Evolutionary conservation across 1,139 yeast genomes (phyloP), one percentile per base, ranked within the genome.

Genomic region (Pichia sp.): DNA sequence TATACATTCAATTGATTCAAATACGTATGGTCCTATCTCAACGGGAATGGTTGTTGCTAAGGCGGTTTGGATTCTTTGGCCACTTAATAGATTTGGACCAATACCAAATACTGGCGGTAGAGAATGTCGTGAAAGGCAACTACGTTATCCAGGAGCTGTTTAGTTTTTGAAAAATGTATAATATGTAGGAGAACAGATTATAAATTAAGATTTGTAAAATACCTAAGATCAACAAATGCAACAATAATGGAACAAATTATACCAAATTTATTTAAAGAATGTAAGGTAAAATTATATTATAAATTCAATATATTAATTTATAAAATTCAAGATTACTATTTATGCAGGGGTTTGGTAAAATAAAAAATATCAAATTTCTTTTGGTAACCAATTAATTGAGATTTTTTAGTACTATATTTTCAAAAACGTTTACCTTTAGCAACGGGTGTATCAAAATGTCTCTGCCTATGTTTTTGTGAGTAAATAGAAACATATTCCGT

Each of bases 1-100:
- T 70, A 42, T 53, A 8, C 96, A 87, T 57, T 83, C 95, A 1
- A 67, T 87, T 4, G 97, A 89, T 63, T 81, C 92, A 40, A 87
- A 87, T 60, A 74, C 73, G 9, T 89, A 85, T 65, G 97, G 97
- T 0, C 95, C 96, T 0, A 74, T 89, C 1, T 82, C 95, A 33
- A 73, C 79, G 42, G 96, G 89, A 0, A 66, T 87, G 51, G 82
- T 87, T 25, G 60, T 84, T 20, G 96, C 96, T 2, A 82, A 78
- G 56, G 95, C 82, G 1, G 69, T 76, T 1, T 61, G 65, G 35
- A 70, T 87, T 2, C 60, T 87, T 38, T 85, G 85, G 80, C 96
- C 96, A 0, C 67, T 74, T 7, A 47, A 41, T 31, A 47, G 48
- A 32, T 47, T 47, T 35, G 79, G 79, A 0, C 63, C 58, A 29